Evolutionary conservation across 495 filamentous ascomycete species (phyloP).

Genomic region (Friedmanniomyces simplex): DNA sequence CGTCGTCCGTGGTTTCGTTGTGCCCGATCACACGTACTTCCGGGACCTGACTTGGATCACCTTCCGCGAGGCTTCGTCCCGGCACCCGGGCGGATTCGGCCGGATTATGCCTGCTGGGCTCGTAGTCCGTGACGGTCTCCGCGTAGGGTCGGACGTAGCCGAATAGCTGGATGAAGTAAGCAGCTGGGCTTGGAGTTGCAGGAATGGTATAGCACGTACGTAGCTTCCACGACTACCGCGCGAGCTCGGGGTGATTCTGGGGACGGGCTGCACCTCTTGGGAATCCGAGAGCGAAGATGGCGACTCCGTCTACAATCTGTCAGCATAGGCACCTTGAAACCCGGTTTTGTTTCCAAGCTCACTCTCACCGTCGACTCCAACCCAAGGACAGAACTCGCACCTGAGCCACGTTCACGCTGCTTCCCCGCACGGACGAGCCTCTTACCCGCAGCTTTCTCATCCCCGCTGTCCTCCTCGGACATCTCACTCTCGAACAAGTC

Average conservation of each 20-base stretch:
- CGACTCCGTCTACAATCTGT: background rate
- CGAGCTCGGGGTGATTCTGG: background rate
- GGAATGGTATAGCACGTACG: background rate
- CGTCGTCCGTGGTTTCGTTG: background rate
- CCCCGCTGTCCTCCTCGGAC: background rate
- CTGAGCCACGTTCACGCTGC: background rate
- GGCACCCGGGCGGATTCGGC: background rate
- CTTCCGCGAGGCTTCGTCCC: too few species aligned
- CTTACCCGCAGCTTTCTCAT: background rate
- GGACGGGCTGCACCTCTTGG: background rate
- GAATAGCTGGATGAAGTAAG: background rate
- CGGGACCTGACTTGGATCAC: background rate
- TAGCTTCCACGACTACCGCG: background rate
- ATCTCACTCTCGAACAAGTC: background rate
- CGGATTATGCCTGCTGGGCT: background rate
- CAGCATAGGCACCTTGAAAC: background rate
- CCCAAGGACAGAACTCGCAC: background rate
- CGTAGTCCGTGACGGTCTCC: background rate
- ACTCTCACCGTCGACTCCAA: background rate
- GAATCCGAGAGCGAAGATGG: background rate
- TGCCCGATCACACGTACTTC: background rate
- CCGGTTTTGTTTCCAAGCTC: background rate
- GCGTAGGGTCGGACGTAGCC: background rate
- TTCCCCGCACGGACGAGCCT: background rate
- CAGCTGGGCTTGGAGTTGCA: background rate